Percentiles rank a stretch among this genome's conserved stretches.
These are phyloP conservation scores for Suhomyces wounanorum DNA, from an alignment of 1,139 yeast species.

Conservation along the genomic window DNA sequence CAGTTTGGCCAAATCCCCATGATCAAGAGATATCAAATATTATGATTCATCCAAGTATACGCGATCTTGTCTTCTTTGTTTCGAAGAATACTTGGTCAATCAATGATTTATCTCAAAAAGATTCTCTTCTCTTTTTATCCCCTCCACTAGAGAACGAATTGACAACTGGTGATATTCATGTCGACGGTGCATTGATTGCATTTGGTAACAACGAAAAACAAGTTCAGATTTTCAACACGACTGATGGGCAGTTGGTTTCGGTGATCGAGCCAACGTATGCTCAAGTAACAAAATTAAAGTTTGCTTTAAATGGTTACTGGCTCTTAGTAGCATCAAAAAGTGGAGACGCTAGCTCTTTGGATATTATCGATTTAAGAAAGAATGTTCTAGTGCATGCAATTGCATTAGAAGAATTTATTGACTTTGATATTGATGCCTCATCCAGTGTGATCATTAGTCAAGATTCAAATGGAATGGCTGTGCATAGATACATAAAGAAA, in stretches of 20 bases:
- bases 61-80: conserved; percentile 29
- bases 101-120: conserved; percentile 19
- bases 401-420: conserved; percentile 21
- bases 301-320: conserved; percentile 77
- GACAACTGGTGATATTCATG: conserved; percentile 51
- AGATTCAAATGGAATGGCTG: conserved; percentile 18
- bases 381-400: conserved; percentile 33
- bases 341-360: conserved; percentile 28
- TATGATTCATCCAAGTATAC: conserved; percentile 38
- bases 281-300: conserved; percentile 41
- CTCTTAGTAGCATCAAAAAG: conserved; percentile 31
- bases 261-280: conserved; percentile 31
- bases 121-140: conserved; percentile 9
- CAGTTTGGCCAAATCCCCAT: conserved; percentile 6
- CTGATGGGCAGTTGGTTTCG: conserved; percentile 42
- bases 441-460: conserved; percentile 39
- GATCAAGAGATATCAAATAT: conserved; percentile 20
- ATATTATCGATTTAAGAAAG: conserved; percentile 62
- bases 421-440: conserved; percentile 49
- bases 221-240: conserved; percentile 46
- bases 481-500: conserved; percentile 47
- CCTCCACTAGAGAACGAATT: conserved; percentile 14
- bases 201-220: conserved; percentile 43
- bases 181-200: conserved; percentile 65
- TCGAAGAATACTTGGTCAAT: conserved; percentile 34